Conservation (phyloP, 169 alveolate species). For the Babesia sp. region DNA sequence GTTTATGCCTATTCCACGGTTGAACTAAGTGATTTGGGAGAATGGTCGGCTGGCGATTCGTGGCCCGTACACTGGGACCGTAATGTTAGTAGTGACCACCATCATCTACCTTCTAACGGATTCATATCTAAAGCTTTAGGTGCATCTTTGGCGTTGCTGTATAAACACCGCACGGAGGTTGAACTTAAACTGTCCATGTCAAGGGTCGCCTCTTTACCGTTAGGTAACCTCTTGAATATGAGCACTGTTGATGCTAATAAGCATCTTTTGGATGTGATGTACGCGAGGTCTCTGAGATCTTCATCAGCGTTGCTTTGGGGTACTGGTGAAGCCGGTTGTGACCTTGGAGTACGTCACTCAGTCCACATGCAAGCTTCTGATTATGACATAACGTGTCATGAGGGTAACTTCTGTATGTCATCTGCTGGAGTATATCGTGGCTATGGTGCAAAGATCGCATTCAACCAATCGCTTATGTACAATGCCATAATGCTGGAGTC, state of each 20-base stretch:
- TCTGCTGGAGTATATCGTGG: slow-evolving; percentile 73
- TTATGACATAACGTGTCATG: slow-evolving; percentile 67
- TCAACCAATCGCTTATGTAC: slow-evolving; percentile 75
- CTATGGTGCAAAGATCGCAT: slow-evolving; percentile 71
- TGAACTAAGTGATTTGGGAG: slow-evolving; percentile 67
- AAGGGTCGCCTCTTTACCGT: slow-evolving; percentile 69
- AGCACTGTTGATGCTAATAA: slow-evolving; percentile 64
- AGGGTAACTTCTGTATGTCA: slow-evolving; percentile 38
- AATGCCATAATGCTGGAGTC: slow-evolving; percentile 72
- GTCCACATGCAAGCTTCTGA: slow-evolving; percentile 62
- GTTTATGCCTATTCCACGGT: slow-evolving; percentile 65
- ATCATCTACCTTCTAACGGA: slow-evolving; percentile 56
- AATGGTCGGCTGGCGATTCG: slow-evolving; percentile 64
- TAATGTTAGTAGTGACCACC: slow-evolving; percentile 45
- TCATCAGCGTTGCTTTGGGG: slow-evolving; percentile 68
- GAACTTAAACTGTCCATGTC: slow-evolving; percentile 73
- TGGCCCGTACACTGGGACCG: slow-evolving; percentile 69
- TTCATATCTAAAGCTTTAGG: slow-evolving; percentile 57
- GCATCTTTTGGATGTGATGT: slow-evolving; percentile 71
- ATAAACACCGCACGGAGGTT: slow-evolving; percentile 53
- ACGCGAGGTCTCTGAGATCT: slow-evolving; percentile 63
- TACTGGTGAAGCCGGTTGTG: slow-evolving; percentile 61
- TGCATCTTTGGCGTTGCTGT: slow-evolving; percentile 63
- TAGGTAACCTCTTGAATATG: slow-evolving; percentile 54
- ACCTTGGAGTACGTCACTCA: slow-evolving; percentile 65